Evolutionary conservation across 192 early-diverging fungal species (phyloP), one percentile per base, ranked within the genome.

Genomic region (Dimargaris verticillata): DNA sequence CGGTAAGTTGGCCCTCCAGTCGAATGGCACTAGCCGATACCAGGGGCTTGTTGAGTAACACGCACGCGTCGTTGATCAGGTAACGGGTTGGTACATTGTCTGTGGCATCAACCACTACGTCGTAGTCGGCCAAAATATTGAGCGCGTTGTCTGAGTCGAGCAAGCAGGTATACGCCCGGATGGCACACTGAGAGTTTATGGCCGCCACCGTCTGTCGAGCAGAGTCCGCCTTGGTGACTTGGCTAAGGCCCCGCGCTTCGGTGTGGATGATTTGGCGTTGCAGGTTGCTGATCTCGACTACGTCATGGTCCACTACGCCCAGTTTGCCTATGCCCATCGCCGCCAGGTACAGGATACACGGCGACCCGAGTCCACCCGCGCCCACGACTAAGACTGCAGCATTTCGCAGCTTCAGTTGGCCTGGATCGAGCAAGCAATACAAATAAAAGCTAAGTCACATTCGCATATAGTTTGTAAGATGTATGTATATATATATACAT

Each of bases 31-130:
- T 88, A 50, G 89, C 93, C 12, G 89, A 92, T 2, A 98, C 87
- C 11, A 96, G 72, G 10, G 89, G 83, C 28, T 92, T 89, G 0
- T 76, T 72, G 11, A 78, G 65, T 44, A 98, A 61, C 14, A 98
- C 88, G 67, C 89, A 89, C 2, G 88, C 88, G 65, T 98, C 95
- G 73, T 91, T 98, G 41, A 98, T 64, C 25, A 98, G 76, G 68
- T 98, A 98, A 43, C 93, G 80, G 0, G 95, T 95, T 1, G 91
- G 88, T 3, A 89, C 91, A 72, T 98, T 98, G 70, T 98, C 95
- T 0, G 91, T 88, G 5, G 83, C 83, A 66, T 98, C 95, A 2
- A 98, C 69, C 0, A 98, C 77, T 11, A 94, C 76, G 63, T 92
- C 89, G 63, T 90, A 96, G 1, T 75, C 78, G 43, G 33, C 22